These are phyloP conservation scores for Prunus mume DNA, from an alignment of 306 rosid genomes.

Conservation along the genomic window DNA sequence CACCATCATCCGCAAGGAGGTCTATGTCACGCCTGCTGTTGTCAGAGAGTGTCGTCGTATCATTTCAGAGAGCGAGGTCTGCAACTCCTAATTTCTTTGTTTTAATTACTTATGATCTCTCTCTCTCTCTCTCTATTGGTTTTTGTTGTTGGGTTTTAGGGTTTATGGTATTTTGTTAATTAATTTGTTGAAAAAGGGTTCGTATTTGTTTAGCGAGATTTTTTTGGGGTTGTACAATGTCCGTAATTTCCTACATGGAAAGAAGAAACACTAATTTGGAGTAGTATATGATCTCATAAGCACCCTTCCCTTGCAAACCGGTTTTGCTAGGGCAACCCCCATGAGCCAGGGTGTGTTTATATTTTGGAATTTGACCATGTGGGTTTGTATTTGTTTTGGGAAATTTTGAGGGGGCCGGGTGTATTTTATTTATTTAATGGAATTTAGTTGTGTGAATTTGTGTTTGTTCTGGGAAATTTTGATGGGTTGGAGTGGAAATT, in stretches of 20 bases:
- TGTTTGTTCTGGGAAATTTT: neutral
- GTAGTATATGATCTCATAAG: neutral
- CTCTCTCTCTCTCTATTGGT: neutral
- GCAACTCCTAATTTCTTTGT: neutral
- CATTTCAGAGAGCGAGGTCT: conserved; percentile 84
- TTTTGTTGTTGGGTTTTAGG: conserved; percentile 6
- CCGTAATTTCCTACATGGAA: neutral
- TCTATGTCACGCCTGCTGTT: conserved; percentile 87
- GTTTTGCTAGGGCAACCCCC: neutral
- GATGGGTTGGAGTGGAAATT: neutral
- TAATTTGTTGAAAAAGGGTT: neutral
- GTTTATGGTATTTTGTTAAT: neutral
- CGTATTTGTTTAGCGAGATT: neutral
- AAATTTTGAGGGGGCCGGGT: neutral
- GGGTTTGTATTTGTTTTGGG: neutral
- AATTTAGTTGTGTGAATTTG: neutral
- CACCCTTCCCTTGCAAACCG: neutral
- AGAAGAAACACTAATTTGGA: neutral
- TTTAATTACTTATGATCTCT: neutral
- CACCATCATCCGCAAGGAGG: conserved; percentile 96
- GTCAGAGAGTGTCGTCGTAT: conserved; percentile 90
- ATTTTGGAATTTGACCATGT: neutral
- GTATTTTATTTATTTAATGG: neutral
- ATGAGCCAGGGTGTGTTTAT: neutral
- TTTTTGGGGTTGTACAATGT: neutral